Conservation (phyloP, 1,284 basidiomycete genomes). For the Leccinum olivaceoglutinosum region DNA sequence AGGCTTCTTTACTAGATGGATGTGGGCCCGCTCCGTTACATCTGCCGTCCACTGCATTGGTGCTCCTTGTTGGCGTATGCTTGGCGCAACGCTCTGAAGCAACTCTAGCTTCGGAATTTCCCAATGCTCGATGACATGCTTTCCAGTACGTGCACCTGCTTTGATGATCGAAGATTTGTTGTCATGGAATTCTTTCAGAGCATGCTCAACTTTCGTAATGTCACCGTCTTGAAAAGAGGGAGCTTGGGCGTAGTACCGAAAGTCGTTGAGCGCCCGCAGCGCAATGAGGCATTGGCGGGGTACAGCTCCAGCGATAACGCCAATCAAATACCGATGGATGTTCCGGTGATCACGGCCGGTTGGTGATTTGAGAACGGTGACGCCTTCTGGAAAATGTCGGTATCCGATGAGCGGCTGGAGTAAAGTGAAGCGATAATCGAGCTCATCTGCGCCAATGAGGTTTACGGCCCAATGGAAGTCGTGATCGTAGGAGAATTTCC, state of each 20-base stretch:
- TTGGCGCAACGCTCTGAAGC: neutral
- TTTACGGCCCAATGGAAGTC: neutral
- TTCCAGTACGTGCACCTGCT: neutral
- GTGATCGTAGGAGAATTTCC: no score
- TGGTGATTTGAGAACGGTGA: neutral
- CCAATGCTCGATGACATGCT: neutral
- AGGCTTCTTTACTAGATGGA: neutral
- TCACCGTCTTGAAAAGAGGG: neutral
- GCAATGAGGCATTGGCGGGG: neutral
- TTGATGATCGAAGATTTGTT: neutral
- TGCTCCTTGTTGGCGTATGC: neutral
- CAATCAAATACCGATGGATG: neutral
- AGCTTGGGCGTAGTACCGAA: neutral
- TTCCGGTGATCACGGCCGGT: neutral
- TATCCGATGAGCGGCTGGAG: neutral
- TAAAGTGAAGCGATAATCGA: neutral
- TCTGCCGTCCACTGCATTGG: neutral
- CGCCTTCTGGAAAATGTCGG: neutral
- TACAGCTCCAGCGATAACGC: neutral
- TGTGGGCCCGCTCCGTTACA: neutral
- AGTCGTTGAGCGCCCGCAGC: neutral
- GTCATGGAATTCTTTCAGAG: neutral
- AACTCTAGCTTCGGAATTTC: neutral
- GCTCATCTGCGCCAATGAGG: neutral
- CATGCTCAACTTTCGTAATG: neutral